Percentiles rank a stretch among this genome's conserved stretches.
phyloP scores from a whole-genome alignment of 306 rosid genomes.

The Fragaria nilgerrensis region DNA sequence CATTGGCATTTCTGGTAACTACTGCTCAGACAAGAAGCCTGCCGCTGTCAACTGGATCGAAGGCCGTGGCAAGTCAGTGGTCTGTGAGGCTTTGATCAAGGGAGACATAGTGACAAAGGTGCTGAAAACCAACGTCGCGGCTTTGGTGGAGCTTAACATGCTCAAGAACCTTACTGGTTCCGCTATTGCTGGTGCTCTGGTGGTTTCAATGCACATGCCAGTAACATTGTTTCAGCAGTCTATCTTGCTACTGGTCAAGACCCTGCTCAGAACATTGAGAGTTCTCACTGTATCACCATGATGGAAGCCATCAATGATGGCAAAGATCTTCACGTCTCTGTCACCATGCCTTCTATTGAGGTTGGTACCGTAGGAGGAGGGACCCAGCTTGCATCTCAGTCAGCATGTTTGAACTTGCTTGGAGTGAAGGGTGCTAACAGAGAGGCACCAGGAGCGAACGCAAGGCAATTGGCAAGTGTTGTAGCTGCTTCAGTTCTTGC shows the following conservation, averaged over 20 bases:
- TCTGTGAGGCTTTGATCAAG: slow-evolving; percentile 75
- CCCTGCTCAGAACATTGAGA: slow-evolving; percentile 93
- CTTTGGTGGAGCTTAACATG: slow-evolving; percentile 88
- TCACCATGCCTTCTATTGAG: slow-evolving; percentile 93
- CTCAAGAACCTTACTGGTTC: slow-evolving; percentile 89
- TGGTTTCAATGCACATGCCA: slow-evolving; percentile 94
- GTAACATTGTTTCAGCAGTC: slow-evolving; percentile 77
- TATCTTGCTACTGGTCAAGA: slow-evolving; percentile 95
- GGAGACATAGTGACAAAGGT: slow-evolving; percentile 80
- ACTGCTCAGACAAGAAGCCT: slow-evolving; percentile 89
- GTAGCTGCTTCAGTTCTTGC: slow-evolving; percentile 93
- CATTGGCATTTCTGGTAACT: slow-evolving; percentile 85
- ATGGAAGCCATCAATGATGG: slow-evolving; percentile 81
- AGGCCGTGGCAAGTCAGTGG: slow-evolving; percentile 88
- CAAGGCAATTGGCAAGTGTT: slow-evolving; percentile 65
- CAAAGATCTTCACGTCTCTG: slow-evolving; percentile 82
- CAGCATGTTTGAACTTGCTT: slow-evolving; percentile 84
- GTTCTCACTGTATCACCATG: slow-evolving; percentile 92
- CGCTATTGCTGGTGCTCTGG: slow-evolving; percentile 91
- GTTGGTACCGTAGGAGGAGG: slow-evolving; percentile 99
- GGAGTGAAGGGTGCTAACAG: slow-evolving; percentile 90
- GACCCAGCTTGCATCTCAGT: slow-evolving; percentile 89
- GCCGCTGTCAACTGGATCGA: slow-evolving; percentile 94
- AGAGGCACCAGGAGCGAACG: slow-evolving; percentile 70
- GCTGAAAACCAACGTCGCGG: slow-evolving; percentile 68